phyloP scores from a whole-genome alignment of 1,284 basidiomycete species.

The Termitomyces sp. region DNA sequence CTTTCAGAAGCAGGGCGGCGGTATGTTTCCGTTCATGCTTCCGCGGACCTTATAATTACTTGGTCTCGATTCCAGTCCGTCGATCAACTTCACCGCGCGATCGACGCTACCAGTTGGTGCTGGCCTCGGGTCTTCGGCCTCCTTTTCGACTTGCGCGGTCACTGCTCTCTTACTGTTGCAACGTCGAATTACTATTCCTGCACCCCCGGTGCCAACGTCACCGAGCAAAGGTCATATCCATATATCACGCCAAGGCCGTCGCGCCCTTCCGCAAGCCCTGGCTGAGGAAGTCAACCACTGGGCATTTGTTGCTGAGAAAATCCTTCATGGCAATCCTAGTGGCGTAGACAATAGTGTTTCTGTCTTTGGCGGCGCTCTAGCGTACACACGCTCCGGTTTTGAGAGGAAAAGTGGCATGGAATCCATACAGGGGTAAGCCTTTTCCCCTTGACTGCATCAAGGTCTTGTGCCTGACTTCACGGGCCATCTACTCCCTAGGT shows the following conservation, averaged over 20 bases:
- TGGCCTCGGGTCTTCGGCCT: conserved; percentile 95
- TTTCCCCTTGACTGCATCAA: conserved; percentile 7
- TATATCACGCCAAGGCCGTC: conserved; percentile 60
- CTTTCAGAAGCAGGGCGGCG: conserved; percentile 53
- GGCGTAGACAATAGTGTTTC: conserved; percentile 97
- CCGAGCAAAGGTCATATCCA: conserved; percentile 49
- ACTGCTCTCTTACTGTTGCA: conserved; percentile 76
- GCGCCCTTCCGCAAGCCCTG: conserved; percentile 51
- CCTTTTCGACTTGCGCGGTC: conserved; percentile 86
- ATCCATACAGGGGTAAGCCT: conserved; percentile 73
- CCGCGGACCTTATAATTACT: conserved; percentile 14
- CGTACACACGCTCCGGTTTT: conserved; percentile 82
- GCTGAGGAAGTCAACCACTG: conserved; percentile 86
- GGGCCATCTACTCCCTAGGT: conserved; percentile 27
- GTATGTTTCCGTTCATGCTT: conserved; percentile 35
- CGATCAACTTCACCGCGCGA: conserved; percentile 79
- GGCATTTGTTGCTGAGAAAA: conserved; percentile 95
- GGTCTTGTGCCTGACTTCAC: conserved; percentile 13
- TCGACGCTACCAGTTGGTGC: conserved; percentile 98
- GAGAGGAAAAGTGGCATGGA: conserved; percentile 78
- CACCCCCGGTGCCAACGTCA: conserved; percentile 42
- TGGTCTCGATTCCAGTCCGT: conserved; percentile 42
- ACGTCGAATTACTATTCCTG: conserved; percentile 53
- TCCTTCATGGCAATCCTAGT: conserved; percentile 95
- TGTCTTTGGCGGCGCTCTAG: conserved; percentile 89